Evolutionary conservation across 2,329 filamentous ascomycete species (phyloP).

Genomic region (Hymenoscyphus linearis): DNA sequence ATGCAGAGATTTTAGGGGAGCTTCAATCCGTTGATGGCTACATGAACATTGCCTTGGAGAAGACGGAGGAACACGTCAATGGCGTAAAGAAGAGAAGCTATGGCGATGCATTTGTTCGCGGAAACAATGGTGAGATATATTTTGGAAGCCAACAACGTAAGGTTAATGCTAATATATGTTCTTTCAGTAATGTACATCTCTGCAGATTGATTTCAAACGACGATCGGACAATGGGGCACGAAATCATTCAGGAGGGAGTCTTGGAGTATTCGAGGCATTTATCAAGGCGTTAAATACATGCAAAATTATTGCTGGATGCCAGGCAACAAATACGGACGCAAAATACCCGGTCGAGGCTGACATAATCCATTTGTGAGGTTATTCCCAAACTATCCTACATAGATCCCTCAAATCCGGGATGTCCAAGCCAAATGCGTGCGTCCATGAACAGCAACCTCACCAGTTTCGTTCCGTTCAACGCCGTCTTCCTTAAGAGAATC

Average conservation of each 20-base stretch:
- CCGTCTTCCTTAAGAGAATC: constrained; percentile 47
- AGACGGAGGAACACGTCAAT: constrained; percentile 87
- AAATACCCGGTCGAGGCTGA: background rate
- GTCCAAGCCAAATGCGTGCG: constrained; percentile 61
- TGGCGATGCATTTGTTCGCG: constrained; percentile 90
- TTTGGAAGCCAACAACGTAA: background rate
- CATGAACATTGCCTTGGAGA: constrained; percentile 99
- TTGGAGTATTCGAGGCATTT: constrained; percentile 10
- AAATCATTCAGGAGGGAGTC: constrained; percentile 9
- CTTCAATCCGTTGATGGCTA: constrained; percentile 97
- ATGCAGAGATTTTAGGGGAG: constrained; percentile 56
- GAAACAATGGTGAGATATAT: constrained; percentile 74
- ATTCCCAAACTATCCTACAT: background rate
- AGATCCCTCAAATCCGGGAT: constrained; percentile 33
- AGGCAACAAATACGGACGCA: constrained; percentile 1
- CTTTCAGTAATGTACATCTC: constrained; percentile 32
- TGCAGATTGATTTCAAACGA: constrained; percentile 25
- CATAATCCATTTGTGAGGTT: background rate
- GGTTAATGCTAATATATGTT: constrained; percentile 8
- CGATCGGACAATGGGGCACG: background rate
- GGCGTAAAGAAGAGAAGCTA: constrained; percentile 77
- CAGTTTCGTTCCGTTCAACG: constrained; percentile 53
- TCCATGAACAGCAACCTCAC: constrained; percentile 60
- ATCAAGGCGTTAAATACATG: constrained; percentile 12
- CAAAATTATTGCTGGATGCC: constrained; percentile 8